These are phyloP conservation scores for Colletotrichum zoysiae DNA, from an alignment of 2,329 filamentous ascomycete genomes.

Conservation along the genomic window DNA sequence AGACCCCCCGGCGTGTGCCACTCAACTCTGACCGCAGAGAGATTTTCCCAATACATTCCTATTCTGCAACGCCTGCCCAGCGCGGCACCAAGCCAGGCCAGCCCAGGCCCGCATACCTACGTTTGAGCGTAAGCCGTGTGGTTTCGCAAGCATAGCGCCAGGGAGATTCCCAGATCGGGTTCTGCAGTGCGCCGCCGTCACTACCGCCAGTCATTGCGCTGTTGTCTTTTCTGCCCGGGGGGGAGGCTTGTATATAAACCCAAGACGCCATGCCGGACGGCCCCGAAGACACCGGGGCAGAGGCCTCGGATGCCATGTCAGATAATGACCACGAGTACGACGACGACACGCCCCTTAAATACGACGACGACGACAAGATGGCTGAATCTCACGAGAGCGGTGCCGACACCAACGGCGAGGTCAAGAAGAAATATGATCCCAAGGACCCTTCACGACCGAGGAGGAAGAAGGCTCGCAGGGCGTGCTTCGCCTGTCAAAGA, in stretches of 20 bases:
- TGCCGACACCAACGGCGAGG: slow-evolving; percentile 61
- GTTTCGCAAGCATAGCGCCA: slow-evolving; percentile 38
- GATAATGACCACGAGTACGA: slow-evolving; percentile 70
- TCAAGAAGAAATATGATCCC: slow-evolving; percentile 79
- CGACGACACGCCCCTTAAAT: slow-evolving; percentile 59
- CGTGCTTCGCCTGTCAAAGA: slow-evolving; percentile 96
- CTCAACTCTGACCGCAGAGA: slow-evolving; percentile 31
- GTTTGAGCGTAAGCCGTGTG: slow-evolving; percentile 38
- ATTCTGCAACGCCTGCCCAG: slow-evolving; percentile 30
- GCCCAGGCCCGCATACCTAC: slow-evolving; percentile 17
- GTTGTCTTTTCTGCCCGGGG: slow-evolving; percentile 29
- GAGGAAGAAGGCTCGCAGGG: slow-evolving; percentile 94
- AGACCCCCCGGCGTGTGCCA: slow-evolving; percentile 38
- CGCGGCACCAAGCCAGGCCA: slow-evolving; percentile 26
- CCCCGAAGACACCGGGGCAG: slow-evolving; percentile 64
- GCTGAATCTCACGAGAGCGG: slow-evolving; percentile 54
- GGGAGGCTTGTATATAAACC: slow-evolving; percentile 61
- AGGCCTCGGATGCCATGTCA: slow-evolving; percentile 70
- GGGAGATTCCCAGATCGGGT: slow-evolving; percentile 44
- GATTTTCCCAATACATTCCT: slow-evolving; percentile 33
- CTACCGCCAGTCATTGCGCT: slow-evolving; percentile 42
- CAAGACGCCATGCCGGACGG: slow-evolving; percentile 69
- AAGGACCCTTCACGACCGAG: slow-evolving; percentile 92
- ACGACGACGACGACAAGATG: slow-evolving; percentile 65
- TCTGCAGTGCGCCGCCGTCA: slow-evolving; percentile 51